Percentiles rank a stretch among this genome's conserved stretches.
These are phyloP conservation scores for Acacia acuminata DNA, from an alignment of 306 rosid species.

Conservation along the genomic window DNA sequence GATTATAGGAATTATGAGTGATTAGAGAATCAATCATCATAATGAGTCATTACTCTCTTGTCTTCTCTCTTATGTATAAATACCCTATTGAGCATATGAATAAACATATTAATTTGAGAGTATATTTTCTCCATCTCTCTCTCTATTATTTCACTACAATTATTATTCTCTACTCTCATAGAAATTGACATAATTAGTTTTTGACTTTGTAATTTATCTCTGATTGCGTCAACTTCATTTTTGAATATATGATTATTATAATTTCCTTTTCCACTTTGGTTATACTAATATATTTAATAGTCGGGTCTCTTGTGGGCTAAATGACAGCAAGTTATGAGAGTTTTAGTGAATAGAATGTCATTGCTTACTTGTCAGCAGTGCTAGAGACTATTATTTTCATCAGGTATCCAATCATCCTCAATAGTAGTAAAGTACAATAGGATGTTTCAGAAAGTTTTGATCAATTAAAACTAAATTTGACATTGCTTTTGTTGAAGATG, in stretches of 20 bases:
- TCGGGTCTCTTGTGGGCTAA: not conserved
- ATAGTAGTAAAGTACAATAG: not conserved
- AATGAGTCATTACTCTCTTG: too few relatives aligned
- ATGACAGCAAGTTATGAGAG: not conserved
- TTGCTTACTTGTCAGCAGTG: not conserved
- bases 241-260: not conserved
- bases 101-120: too few relatives aligned
- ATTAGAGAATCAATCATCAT: too few relatives aligned
- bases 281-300: not conserved
- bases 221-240: not conserved
- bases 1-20: too few relatives aligned
- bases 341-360: not conserved
- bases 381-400: not conserved
- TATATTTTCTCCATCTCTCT: too few relatives aligned
- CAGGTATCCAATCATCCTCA: not conserved
- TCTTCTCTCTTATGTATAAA: too few relatives aligned
- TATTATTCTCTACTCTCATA: not conserved
- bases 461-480: not conserved
- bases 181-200: not conserved
- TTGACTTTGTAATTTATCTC: conserved; percentile 2
- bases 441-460: not conserved
- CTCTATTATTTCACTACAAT: too few relatives aligned
- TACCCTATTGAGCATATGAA: too few relatives aligned
- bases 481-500: not conserved
- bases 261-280: not conserved